Evolutionary conservation across 2,329 filamentous ascomycete species (phyloP), one percentile per base, ranked within the genome.

Genomic region (Pseudogymnoascus sp.): DNA sequence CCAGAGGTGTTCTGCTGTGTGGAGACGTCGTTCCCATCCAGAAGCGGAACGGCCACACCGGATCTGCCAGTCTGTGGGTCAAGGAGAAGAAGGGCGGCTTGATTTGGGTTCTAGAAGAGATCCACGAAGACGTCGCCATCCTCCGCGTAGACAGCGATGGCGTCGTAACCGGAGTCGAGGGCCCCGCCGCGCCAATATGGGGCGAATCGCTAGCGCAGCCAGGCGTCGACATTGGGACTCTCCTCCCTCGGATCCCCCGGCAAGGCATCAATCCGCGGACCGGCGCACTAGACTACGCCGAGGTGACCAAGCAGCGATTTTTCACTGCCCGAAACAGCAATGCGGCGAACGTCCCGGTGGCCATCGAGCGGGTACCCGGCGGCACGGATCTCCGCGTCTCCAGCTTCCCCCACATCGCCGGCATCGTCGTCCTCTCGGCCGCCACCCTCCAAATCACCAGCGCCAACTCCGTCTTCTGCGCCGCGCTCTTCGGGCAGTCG

Each of bases 1-100:
- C 91, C 24, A 83, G 92, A 69, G 93, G 93, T 2, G 95, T 99
- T 26, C 76, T 99, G 61, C 82, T 99, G 1, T 99, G 95, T 69
- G 95, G 95, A 47, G 95, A 99, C 74, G 93, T 99, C n/a, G 91
- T 99, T 16, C 95, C 95, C 0, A 99, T 99, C 65, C 90, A 93
- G 74, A 99, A 97, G 76, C 86, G 95, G 65, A 96, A 99, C 71
- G 95, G 95, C 3, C 85, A 88, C 10, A 93, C 88, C 4, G 95
- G 95, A 1, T 93, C 95, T 64, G 95, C 95, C 38, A 97, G 93
- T 75, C 79, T 99, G 40, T 99, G 95, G 95, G 95, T 99, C 3
- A 99, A 99, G 78, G 95, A 99, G 75, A 99, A 99, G 76, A 85
- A 88, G 59, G 87, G 91, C 61, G 93, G 93, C 8, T 77, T 99